phyloP scores from a whole-genome alignment of 768 basidiomycete genomes.

The Rhodotorula diobovata region DNA sequence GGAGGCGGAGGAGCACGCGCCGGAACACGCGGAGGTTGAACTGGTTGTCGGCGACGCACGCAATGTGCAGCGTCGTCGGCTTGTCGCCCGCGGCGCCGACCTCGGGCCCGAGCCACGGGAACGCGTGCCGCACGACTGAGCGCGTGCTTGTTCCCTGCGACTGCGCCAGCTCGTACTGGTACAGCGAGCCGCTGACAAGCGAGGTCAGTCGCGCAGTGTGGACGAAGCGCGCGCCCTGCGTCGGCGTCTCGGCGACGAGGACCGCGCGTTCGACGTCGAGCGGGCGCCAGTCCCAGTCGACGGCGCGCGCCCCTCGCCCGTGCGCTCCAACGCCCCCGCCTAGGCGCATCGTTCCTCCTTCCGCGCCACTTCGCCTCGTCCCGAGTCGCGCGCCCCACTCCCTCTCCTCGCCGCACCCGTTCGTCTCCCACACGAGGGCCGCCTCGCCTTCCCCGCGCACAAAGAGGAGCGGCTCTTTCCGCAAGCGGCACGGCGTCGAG shows the following conservation, averaged over 20 bases:
- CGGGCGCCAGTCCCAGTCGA: not conserved
- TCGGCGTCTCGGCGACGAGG: not conserved
- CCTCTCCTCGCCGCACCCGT: not conserved
- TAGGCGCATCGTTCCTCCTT: no score
- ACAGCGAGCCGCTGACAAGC: not conserved
- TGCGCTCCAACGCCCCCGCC: not conserved
- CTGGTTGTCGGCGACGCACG: slow-evolving; percentile 38
- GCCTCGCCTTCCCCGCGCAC: slow-evolving; percentile 7
- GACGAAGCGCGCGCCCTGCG: slow-evolving; percentile 12
- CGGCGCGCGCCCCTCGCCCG: no score
- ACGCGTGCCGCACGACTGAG: not conserved
- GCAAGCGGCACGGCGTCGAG: slow-evolving; percentile 21
- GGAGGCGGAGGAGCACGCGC: slow-evolving; percentile 23
- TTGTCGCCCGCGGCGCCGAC: not conserved
- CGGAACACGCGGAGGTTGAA: slow-evolving; percentile 38
- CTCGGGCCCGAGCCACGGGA: slow-evolving; percentile 22
- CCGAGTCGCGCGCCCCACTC: slow-evolving; percentile 4
- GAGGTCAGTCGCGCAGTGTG: slow-evolving; percentile 5
- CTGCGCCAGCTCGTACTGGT: slow-evolving; percentile 18
- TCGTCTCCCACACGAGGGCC: slow-evolving; percentile 35
- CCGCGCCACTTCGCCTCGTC: not conserved
- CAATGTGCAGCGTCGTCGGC: slow-evolving; percentile 23
- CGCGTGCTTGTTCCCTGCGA: not conserved
- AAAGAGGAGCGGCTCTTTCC: slow-evolving; percentile 35
- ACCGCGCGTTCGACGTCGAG: not conserved